Conservation (phyloP, 1,284 basidiomycete genomes). For the Fistulinella cinereoalba region DNA sequence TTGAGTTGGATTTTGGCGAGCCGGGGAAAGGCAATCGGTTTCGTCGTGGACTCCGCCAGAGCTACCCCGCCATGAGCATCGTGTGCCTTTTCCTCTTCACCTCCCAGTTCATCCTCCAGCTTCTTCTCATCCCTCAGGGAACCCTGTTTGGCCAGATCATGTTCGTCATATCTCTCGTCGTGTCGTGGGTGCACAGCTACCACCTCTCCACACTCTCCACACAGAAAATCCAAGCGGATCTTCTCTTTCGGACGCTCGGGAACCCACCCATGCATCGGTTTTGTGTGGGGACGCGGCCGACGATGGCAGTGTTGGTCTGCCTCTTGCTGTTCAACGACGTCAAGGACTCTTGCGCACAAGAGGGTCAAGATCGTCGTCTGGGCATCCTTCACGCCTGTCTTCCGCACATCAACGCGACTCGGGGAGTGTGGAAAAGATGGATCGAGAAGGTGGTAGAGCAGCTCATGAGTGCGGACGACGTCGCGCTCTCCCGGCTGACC, state of each 20-base stretch:
- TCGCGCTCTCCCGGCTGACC: constrained; percentile 11
- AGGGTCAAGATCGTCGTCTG: constrained; percentile 21
- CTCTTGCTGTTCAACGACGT: neutral
- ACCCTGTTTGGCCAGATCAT: constrained; percentile 33
- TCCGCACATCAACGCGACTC: constrained; percentile 16
- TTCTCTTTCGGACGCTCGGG: constrained; percentile 18
- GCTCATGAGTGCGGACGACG: constrained; percentile 15
- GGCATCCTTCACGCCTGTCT: constrained; percentile 22
- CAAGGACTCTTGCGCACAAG: constrained; percentile 10
- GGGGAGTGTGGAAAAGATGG: constrained; percentile 25
- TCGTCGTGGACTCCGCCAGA: constrained; percentile 1
- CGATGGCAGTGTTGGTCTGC: neutral
- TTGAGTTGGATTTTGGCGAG: constrained; percentile 14
- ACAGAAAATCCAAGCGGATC: constrained; percentile 23
- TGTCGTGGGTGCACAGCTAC: constrained; percentile 31
- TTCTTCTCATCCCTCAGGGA: constrained; percentile 31
- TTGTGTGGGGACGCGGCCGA: neutral
- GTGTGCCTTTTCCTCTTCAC: constrained; percentile 26
- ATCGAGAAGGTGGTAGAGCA: constrained; percentile 24
- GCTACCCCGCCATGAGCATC: constrained; percentile 11
- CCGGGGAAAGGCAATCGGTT: constrained; percentile 4
- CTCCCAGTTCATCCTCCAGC: constrained; percentile 27
- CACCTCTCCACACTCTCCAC: constrained; percentile 24
- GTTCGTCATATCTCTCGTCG: constrained; percentile 28
- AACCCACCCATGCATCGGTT: constrained; percentile 1